Evolutionary conservation across 1,284 basidiomycete species (phyloP).

Genomic region (Tremellales sp.): DNA sequence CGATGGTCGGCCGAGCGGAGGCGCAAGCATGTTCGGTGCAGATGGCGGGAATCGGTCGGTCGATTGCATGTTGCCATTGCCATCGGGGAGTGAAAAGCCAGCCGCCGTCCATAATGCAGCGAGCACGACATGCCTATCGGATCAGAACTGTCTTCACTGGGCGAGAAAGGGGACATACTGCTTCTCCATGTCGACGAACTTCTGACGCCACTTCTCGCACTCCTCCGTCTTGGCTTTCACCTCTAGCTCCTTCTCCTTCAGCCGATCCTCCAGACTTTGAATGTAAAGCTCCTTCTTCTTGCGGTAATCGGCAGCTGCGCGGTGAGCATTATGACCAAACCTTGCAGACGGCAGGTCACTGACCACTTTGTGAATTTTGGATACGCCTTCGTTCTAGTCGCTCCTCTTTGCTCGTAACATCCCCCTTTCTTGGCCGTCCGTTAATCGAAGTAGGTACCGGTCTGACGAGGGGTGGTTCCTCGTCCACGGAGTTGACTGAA

Average conservation of each 20-base stretch:
- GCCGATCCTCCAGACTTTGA: not conserved
- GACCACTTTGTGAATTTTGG: not conserved
- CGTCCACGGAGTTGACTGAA: not conserved
- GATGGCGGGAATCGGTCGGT: not conserved
- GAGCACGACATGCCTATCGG: not conserved
- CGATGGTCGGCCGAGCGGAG: too few relatives aligned
- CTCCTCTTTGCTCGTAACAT: not conserved
- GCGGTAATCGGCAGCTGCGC: not conserved
- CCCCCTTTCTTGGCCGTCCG: not conserved
- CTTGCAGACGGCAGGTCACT: not conserved
- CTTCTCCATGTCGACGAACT: not conserved
- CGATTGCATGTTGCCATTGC: not conserved
- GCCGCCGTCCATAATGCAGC: not conserved
- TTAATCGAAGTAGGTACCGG: not conserved
- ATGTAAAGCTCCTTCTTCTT: not conserved
- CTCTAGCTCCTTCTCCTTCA: not conserved
- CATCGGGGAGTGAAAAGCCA: not conserved
- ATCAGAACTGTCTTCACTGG: not conserved
- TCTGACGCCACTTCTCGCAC: not conserved
- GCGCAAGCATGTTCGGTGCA: not conserved
- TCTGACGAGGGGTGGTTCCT: not conserved
- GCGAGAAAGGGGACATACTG: not conserved
- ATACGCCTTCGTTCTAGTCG: not conserved
- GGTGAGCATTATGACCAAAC: not conserved
- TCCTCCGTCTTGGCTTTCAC: not conserved